Percentiles rank a stretch among this genome's conserved stretches.
These are phyloP conservation scores for Cystobasidium slooffiae DNA, from an alignment of 1,284 basidiomycete genomes.

Conservation along the genomic window DNA sequence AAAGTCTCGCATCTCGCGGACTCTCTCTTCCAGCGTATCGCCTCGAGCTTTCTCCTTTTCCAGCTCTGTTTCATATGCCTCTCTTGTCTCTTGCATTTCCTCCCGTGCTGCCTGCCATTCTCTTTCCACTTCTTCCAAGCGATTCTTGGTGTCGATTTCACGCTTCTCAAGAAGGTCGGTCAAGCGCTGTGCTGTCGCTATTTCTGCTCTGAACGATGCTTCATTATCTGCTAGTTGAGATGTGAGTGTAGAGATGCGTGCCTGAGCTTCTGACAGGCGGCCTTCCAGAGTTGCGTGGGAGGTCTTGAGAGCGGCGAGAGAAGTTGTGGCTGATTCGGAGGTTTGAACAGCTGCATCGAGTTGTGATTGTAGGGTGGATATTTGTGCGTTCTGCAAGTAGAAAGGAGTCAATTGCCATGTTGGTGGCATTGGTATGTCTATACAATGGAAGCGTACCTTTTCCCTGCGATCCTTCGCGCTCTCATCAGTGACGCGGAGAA, in stretches of 20 bases:
- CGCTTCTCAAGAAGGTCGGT: slow-evolving; percentile 80
- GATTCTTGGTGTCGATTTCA: slow-evolving; percentile 74
- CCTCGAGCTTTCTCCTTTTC: slow-evolving; percentile 61
- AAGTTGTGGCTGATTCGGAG: slow-evolving; percentile 66
- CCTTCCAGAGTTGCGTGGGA: slow-evolving; percentile 69
- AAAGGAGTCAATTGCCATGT: not conserved
- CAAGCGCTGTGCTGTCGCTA: slow-evolving; percentile 70
- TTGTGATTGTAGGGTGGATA: slow-evolving; percentile 69
- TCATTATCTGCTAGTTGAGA: slow-evolving; percentile 78
- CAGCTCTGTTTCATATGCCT: slow-evolving; percentile 67
- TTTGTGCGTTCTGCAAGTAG: slow-evolving; percentile 44
- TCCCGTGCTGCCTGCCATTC: slow-evolving; percentile 75
- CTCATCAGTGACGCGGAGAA: slow-evolving; percentile 70
- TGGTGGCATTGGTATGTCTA: too few species aligned
- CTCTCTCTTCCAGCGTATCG: slow-evolving; percentile 36
- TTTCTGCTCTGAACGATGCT: slow-evolving; percentile 74
- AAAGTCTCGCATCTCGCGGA: slow-evolving; percentile 43
- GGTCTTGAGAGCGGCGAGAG: slow-evolving; percentile 71
- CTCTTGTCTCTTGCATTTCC: slow-evolving; percentile 70
- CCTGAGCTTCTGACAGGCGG: slow-evolving; percentile 71
- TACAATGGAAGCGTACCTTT: slow-evolving; percentile 28
- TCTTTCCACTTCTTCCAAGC: slow-evolving; percentile 75
- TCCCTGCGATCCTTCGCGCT: slow-evolving; percentile 71
- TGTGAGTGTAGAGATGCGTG: slow-evolving; percentile 70
- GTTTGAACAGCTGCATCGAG: slow-evolving; percentile 71